phyloP scores from a whole-genome alignment of 306 rosid species.

The Cucurbita ficifolia region DNA sequence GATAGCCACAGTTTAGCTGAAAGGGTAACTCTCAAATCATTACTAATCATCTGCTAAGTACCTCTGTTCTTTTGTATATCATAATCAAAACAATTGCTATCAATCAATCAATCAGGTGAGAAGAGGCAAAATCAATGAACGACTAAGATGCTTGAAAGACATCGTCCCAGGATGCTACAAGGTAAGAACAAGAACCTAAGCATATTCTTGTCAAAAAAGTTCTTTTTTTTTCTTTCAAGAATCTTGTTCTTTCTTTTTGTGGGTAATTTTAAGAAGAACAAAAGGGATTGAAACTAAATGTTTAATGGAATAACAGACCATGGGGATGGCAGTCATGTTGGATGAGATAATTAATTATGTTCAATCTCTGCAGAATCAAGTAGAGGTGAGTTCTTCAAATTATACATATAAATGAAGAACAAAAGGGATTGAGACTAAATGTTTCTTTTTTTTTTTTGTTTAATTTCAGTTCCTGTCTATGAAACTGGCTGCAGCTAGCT shows the following conservation, averaged over 20 bases:
- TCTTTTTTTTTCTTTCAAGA: background rate
- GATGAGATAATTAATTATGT: constrained; percentile 96
- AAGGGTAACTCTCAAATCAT: constrained; percentile 39
- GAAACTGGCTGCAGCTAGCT: constrained; percentile 83
- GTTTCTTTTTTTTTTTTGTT: background rate
- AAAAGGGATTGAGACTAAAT: too few relatives aligned
- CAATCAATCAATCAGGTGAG: constrained; percentile 44
- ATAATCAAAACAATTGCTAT: too few relatives aligned
- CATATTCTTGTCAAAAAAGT: background rate
- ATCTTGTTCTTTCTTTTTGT: background rate
- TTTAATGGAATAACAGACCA: constrained; percentile 44
- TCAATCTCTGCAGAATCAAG: constrained; percentile 91
- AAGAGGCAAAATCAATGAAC: constrained; percentile 88
- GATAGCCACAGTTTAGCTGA: constrained; percentile 97
- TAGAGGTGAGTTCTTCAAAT: constrained; percentile 45
- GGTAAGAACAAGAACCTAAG: constrained; percentile 24
- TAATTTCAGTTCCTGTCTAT: constrained; percentile 74
- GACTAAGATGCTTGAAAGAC: constrained; percentile 70
- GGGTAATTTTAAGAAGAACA: background rate
- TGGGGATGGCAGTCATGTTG: constrained; percentile 98
- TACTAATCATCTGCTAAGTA: too few relatives aligned
- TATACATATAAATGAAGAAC: background rate
- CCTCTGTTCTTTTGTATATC: too few relatives aligned
- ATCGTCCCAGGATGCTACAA: constrained; percentile 95
- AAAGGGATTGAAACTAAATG: background rate